Evolutionary conservation across 2,329 filamentous ascomycete species (phyloP).

Genomic region (Alternaria brassicicola): DNA sequence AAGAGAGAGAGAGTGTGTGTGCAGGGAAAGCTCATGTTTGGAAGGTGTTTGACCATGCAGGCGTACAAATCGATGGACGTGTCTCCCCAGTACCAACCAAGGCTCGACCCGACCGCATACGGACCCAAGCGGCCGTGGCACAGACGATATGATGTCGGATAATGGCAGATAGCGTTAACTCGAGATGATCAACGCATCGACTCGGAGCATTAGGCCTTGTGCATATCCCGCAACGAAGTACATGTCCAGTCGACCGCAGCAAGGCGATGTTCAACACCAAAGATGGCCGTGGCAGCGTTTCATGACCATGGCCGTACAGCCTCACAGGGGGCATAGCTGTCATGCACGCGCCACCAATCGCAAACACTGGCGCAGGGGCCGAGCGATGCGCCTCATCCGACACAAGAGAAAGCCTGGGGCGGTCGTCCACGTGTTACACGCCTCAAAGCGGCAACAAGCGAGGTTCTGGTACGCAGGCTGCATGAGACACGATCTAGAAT

Average conservation of each 20-base stretch:
- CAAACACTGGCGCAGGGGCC: constrained; percentile 5
- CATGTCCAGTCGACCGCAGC: background rate
- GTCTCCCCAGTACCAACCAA: constrained; percentile 11
- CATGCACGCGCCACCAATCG: constrained; percentile 12
- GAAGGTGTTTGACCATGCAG: constrained; percentile 11
- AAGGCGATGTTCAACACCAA: constrained; percentile 3
- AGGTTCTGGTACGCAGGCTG: constrained; percentile 4
- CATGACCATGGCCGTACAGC: constrained; percentile 10
- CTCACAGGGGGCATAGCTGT: background rate
- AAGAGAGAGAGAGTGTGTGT: too few species aligned
- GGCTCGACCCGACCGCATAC: constrained; percentile 3
- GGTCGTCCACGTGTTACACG: constrained; percentile 32
- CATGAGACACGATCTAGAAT: constrained; percentile 22
- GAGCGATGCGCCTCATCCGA: constrained; percentile 14
- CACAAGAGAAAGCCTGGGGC: constrained; percentile 6
- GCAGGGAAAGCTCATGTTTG: constrained; percentile 11
- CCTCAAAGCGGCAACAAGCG: constrained; percentile 18
- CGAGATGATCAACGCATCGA: background rate
- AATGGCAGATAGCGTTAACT: constrained; percentile 5
- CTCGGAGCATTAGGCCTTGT: constrained; percentile 8
- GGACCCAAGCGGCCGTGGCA: constrained; percentile 12
- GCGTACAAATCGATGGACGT: constrained; percentile 9
- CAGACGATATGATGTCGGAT: constrained; percentile 10
- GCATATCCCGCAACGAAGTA: constrained; percentile 2
- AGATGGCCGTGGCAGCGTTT: background rate